These are phyloP conservation scores for Salix arbutifolia DNA, from an alignment of 345 rosid species.

Conservation along the genomic window DNA sequence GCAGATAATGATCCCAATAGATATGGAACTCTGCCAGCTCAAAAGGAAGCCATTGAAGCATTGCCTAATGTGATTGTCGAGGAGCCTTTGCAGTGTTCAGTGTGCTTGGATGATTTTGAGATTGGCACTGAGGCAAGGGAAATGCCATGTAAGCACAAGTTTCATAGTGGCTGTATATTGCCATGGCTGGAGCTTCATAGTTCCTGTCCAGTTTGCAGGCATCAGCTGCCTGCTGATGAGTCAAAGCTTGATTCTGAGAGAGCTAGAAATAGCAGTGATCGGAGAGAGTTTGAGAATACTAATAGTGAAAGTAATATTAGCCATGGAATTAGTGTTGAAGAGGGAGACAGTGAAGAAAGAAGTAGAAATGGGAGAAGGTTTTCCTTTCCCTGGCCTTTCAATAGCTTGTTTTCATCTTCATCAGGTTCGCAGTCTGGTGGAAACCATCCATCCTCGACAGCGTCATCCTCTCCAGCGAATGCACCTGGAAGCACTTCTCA, in stretches of 20 bases:
- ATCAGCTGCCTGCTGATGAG: slow-evolving; percentile 70
- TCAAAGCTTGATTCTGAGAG: slow-evolving; percentile 49
- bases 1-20: slow-evolving; percentile 70
- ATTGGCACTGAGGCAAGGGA: slow-evolving; percentile 59
- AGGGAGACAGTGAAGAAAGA: slow-evolving; percentile 47
- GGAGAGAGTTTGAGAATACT: slow-evolving; percentile 25
- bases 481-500: slow-evolving; percentile 33
- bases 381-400: slow-evolving; percentile 76
- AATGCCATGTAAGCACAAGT: slow-evolving; percentile 92
- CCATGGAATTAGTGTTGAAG: slow-evolving; percentile 24
- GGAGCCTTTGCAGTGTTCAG: slow-evolving; percentile 62
- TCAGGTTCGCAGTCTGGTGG: slow-evolving; percentile 45
- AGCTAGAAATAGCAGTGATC: slow-evolving; percentile 22
- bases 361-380: slow-evolving; percentile 65
- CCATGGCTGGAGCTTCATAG: slow-evolving; percentile 96
- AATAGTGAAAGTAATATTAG: neutral
- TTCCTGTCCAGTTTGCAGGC: slow-evolving; percentile 87
- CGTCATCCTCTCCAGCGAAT: slow-evolving; percentile 26
- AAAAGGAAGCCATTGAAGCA: slow-evolving; percentile 64
- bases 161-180: slow-evolving; percentile 61
- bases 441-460: slow-evolving; percentile 38
- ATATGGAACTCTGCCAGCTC: slow-evolving; percentile 83
- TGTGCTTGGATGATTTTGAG: slow-evolving; percentile 83
- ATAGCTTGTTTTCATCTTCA: slow-evolving; percentile 59
- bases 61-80: slow-evolving; percentile 44